A percentile compares a stretch with the other conserved stretches of the same genome.
These are phyloP conservation scores for Vigna hirtella DNA, from an alignment of 306 rosid species.

Conservation along the genomic window DNA sequence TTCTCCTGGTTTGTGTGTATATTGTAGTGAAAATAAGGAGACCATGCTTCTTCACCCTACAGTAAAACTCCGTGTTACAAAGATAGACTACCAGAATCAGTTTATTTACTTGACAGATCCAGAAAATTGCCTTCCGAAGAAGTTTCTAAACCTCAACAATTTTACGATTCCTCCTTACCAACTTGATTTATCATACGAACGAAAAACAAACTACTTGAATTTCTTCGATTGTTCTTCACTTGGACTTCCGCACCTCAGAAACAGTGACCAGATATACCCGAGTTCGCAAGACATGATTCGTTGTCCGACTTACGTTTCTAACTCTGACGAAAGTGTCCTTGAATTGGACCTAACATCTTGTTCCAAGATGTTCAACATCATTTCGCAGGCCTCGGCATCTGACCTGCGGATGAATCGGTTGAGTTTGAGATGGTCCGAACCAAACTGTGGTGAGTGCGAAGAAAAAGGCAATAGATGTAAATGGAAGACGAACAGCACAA, in stretches of 20 bases:
- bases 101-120: neutral
- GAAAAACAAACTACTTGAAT: neutral
- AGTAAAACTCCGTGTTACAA: neutral
- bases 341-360: neutral
- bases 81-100: neutral
- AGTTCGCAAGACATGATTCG: neutral
- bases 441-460: neutral
- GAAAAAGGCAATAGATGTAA: neutral
- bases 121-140: neutral
- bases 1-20: neutral
- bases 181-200: neutral
- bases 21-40: neutral
- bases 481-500: neutral
- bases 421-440: neutral
- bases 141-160: neutral
- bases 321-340: neutral
- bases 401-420: rapidly evolving
- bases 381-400: neutral
- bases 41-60: neutral
- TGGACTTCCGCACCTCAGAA: neutral
- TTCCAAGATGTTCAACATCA: neutral
- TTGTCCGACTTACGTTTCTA: neutral
- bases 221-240: neutral
- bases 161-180: neutral
- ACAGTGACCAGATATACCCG: neutral